phyloP scores from a whole-genome alignment of 2,329 filamentous ascomycete genomes.

The Monosporascus sp. region DNA sequence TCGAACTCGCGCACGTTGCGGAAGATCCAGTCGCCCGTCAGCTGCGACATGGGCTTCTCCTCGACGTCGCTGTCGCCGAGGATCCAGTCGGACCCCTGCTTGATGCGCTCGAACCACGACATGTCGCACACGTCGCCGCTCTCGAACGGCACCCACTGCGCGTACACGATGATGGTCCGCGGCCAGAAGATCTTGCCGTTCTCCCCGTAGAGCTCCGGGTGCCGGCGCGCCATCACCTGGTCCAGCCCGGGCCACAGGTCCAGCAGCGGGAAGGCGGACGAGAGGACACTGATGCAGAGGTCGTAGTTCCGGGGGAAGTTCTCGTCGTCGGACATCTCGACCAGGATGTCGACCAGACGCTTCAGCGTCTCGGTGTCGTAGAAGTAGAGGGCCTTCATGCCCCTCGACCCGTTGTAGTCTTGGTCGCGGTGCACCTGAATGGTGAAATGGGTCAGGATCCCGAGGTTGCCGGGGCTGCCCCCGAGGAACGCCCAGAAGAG shows the following conservation, averaged over 20 bases:
- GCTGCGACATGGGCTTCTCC: slow-evolving; percentile 37
- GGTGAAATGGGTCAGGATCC: slow-evolving; percentile 50
- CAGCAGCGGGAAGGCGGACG: slow-evolving; percentile 31
- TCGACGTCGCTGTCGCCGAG: slow-evolving; percentile 27
- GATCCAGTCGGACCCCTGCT: slow-evolving; percentile 34
- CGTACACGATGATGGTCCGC: slow-evolving; percentile 38
- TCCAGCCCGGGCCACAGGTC: slow-evolving; percentile 29
- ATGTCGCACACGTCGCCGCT: slow-evolving; percentile 29
- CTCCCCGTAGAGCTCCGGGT: slow-evolving; percentile 32
- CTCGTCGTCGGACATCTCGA: slow-evolving; percentile 38
- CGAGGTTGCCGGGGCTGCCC: slow-evolving; percentile 53
- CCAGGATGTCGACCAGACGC: slow-evolving; percentile 32
- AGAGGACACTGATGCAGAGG: slow-evolving; percentile 40
- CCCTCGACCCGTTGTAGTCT: slow-evolving; percentile 33
- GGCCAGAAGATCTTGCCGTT: slow-evolving; percentile 32
- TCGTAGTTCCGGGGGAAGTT: slow-evolving; percentile 41
- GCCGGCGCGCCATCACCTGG: slow-evolving; percentile 27
- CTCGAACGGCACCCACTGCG: slow-evolving; percentile 40
- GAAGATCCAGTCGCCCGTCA: slow-evolving; percentile 43
- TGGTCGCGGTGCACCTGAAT: slow-evolving; percentile 34
- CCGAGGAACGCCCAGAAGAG: slow-evolving; percentile 55
- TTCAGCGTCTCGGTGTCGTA: slow-evolving; percentile 34
- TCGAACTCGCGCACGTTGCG: slow-evolving; percentile 39
- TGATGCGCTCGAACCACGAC: slow-evolving; percentile 24
- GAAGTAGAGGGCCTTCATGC: slow-evolving; percentile 36